Base-by-base conservation (phyloP, 2,329 filamentous ascomycete species). In the Ramichloridium luteum region DNA sequence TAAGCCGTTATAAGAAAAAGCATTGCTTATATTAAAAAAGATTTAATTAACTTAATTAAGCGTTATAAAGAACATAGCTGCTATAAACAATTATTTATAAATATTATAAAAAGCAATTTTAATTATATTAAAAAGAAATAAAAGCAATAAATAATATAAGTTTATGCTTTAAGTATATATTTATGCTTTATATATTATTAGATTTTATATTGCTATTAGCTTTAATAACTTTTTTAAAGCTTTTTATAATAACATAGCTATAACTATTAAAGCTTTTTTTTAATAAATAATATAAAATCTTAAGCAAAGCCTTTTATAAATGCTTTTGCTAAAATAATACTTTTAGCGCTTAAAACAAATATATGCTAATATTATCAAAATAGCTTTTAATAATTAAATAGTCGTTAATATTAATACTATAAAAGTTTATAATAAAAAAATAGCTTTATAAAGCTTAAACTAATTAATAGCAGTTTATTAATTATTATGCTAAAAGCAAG, bases 21-120 rank as follows among this genome's bases (percentile, higher is more conserved):
- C 20, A 23, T 23, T 23, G 8, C 20, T 23, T n/a, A 23, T 23
- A 8, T n/a, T 23, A 8, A 23, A 23, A n/a, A 23, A n/a, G 20
- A 23, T n/a, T n/a, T 23, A 23, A n/a, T n/a, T 23, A n/a, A n/a
- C 8, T n/a, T 23, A 8, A n/a, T 23, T n/a, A 23, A 23, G 20
- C 20, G 20, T 8, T n/a, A 8, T 8, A n/a, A 23, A n/a, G 20
- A 23, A 23, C 20, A 23, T 23, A n/a, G 20, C n/a, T n/a, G 20
- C n/a, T n/a, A n/a, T 23, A 8, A n/a, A 23, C 20, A n/a, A 23
- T n/a, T n/a, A 23, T 23, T 23, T n/a, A n/a, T n/a, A n/a, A n/a
- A 23, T n/a, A 23, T n/a, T n/a, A 23, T n/a, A n/a, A 23, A 23
- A 23, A 23, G 20, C 20, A 23, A 23, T 23, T n/a, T 23, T n/a